These are phyloP conservation scores for Truncatella angustata DNA, from an alignment of 2,329 filamentous ascomycete species.

Conservation along the genomic window DNA sequence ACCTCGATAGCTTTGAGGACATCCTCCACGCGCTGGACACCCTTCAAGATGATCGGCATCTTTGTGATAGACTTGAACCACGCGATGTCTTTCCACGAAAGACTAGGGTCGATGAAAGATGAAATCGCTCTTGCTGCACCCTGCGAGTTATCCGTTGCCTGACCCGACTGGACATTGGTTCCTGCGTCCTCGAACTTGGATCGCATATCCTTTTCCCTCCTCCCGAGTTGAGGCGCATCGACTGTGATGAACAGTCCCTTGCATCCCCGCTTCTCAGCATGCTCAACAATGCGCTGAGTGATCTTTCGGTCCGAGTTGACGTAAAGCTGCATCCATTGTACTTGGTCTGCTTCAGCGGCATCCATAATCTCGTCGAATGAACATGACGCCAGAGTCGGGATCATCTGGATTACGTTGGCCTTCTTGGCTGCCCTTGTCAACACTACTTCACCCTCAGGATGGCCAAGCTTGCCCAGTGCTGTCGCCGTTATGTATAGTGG, in stretches of 20 bases:
- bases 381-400: conserved; percentile 93
- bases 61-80: conserved; percentile 90
- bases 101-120: conserved; percentile 91
- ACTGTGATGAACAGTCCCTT: conserved; percentile 98
- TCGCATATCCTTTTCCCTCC: conserved; percentile 97
- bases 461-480: conserved; percentile 88
- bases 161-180: conserved; percentile 75
- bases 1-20: conserved; percentile 81
- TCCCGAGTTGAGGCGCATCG: conserved; percentile 91
- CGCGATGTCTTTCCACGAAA: conserved; percentile 90
- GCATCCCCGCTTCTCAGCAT: conserved; percentile 89
- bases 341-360: conserved; percentile 73
- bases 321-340: conserved; percentile 96
- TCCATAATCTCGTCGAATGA: conserved; percentile 97
- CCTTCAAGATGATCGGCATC: conserved; percentile 96
- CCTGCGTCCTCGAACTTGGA: conserved; percentile 84
- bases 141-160: conserved; percentile 79
- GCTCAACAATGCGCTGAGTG: conserved; percentile 84
- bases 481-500: conserved; percentile 98
- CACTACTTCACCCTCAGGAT: conserved; percentile 90
- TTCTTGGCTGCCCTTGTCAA: conserved; percentile 80
- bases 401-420: conserved; percentile 96
- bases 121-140: conserved; percentile 94
- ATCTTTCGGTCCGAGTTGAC: conserved; percentile 94
- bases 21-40: conserved; percentile 93